These are phyloP conservation scores for Chlorella sp. DNA, from an alignment of 139 green algal genomes.

Conservation along the genomic window DNA sequence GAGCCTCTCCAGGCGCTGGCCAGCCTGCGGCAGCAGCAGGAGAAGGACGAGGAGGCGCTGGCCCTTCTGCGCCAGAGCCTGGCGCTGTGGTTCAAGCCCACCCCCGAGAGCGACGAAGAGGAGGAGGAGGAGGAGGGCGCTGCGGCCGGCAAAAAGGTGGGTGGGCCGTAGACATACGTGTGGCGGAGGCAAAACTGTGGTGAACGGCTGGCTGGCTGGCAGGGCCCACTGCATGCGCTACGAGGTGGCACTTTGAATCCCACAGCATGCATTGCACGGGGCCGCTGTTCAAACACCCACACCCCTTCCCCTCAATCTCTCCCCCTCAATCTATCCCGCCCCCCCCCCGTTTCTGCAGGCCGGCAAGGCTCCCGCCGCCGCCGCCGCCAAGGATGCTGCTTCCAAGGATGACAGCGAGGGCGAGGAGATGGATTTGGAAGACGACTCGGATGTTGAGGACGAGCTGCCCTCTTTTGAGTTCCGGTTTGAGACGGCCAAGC, in stretches of 20 bases:
- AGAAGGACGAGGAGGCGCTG: conserved; percentile 71
- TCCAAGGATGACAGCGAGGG: background rate
- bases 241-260: no score
- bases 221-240: background rate
- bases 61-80: conserved; percentile 71
- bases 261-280: no score
- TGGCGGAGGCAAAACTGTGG: background rate
- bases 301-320: background rate
- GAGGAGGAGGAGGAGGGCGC: background rate
- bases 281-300: background rate
- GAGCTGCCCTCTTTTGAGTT: conserved; percentile 80
- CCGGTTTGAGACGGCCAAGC: conserved; percentile 85
- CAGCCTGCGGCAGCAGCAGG: conserved; percentile 67
- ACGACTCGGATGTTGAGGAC: background rate
- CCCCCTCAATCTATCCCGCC: background rate
- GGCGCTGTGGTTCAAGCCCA: conserved; percentile 69
- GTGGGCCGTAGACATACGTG: background rate
- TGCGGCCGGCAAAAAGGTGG: conserved; percentile 6
- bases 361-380: background rate
- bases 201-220: background rate
- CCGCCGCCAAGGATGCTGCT: background rate
- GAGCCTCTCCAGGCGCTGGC: conserved; percentile 77
- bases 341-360: background rate
- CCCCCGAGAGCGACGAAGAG: conserved; percentile 33
- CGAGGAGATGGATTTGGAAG: background rate